Evolutionary conservation across 1,139 yeast genomes (phyloP).

Genomic region (Suhomyces chickasaworum): DNA sequence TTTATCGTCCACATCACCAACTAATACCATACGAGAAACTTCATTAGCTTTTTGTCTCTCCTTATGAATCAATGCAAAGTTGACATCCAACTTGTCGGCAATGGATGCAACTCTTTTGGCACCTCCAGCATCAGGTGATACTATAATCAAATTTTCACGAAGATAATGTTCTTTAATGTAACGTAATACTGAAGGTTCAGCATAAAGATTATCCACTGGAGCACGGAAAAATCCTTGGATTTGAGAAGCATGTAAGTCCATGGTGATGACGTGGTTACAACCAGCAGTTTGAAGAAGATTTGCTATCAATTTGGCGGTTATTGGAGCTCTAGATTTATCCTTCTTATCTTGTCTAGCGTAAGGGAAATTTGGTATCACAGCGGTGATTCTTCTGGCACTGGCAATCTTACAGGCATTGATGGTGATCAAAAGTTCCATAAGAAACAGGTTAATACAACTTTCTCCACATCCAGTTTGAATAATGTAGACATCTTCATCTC

Average conservation of each 20-base stretch:
- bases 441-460: constrained; percentile 56
- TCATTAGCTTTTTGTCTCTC: constrained; percentile 81
- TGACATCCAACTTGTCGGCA: constrained; percentile 74
- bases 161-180: constrained; percentile 60
- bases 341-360: constrained; percentile 84
- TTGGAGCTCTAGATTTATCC: constrained; percentile 80
- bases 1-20: constrained; percentile 74
- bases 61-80: constrained; percentile 79
- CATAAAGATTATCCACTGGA: constrained; percentile 80
- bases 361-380: constrained; percentile 78
- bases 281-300: constrained; percentile 78
- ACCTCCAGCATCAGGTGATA: constrained; percentile 87
- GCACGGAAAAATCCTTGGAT: constrained; percentile 81
- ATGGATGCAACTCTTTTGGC: constrained; percentile 81
- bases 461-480: constrained; percentile 74
- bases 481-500: constrained; percentile 78
- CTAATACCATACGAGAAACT: constrained; percentile 72
- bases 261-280: constrained; percentile 76
- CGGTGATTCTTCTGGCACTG: constrained; percentile 77
- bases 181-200: constrained; percentile 74
- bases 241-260: constrained; percentile 85
- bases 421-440: constrained; percentile 71
- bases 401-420: constrained; percentile 79
- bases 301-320: constrained; percentile 78
- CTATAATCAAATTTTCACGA: constrained; percentile 56